Percentiles rank a stretch among this genome's conserved stretches.
Conservation (phyloP, 345 rosid species). For the Limnanthes douglasii region DNA sequence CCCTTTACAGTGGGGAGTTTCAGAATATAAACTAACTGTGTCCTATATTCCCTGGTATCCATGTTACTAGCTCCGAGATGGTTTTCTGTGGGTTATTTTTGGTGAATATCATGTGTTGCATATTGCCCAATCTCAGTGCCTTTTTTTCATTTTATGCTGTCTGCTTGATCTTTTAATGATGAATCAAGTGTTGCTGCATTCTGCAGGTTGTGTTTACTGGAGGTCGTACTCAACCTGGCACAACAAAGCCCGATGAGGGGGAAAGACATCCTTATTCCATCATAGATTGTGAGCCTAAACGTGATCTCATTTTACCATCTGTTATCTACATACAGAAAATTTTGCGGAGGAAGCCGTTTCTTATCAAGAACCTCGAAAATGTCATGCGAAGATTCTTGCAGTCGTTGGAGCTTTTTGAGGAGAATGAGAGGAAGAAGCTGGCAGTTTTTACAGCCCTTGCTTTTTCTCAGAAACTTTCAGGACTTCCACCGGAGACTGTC, state of each 20-base stretch:
- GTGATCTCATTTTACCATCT: conserved; percentile 69
- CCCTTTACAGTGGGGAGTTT: too few relatives aligned
- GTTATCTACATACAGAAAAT: conserved; percentile 86
- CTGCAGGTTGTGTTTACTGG: conserved; percentile 93
- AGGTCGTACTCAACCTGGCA: conserved; percentile 96
- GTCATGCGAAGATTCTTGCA: conserved; percentile 85
- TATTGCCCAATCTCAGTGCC: not conserved
- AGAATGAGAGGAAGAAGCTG: conserved; percentile 93
- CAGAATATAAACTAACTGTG: too few relatives aligned
- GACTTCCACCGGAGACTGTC: conserved; percentile 95
- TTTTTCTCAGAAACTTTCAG: conserved; percentile 95
- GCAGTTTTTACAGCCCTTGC: conserved; percentile 97
- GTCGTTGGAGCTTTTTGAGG: conserved; percentile 96
- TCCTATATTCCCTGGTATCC: not conserved
- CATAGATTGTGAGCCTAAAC: conserved; percentile 73
- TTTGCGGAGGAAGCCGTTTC: conserved; percentile 82
- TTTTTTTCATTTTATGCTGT: not conserved
- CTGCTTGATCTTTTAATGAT: not conserved
- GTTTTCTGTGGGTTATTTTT: not conserved
- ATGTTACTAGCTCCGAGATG: not conserved
- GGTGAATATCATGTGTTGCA: not conserved
- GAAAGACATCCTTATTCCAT: conserved; percentile 89
- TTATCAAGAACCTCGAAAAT: conserved; percentile 95
- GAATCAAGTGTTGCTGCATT: conserved; percentile 7
- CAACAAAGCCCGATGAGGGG: conserved; percentile 96